phyloP scores from a whole-genome alignment of 2,329 filamentous ascomycete species.

The Verticillium zaregamsianum region DNA sequence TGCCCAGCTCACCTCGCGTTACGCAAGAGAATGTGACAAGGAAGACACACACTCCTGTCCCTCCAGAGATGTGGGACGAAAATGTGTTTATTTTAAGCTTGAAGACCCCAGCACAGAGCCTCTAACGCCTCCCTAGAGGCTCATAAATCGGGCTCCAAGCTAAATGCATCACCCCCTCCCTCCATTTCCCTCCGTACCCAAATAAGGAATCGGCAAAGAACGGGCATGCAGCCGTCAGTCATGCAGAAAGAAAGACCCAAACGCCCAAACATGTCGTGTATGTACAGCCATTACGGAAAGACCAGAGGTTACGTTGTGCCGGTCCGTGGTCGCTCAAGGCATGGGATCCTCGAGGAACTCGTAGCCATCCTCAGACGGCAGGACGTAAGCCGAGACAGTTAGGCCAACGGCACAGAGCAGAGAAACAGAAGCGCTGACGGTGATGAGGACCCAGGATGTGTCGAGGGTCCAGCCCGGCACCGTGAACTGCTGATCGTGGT shows the following conservation, averaged over 20 bases:
- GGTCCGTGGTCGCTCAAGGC: background rate
- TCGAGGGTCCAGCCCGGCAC: conserved; percentile 76
- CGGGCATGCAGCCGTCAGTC: background rate
- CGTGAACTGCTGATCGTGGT: conserved; percentile 79
- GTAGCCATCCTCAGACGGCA: conserved; percentile 82
- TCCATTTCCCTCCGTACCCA: no score
- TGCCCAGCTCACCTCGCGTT: background rate
- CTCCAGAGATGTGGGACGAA: no score
- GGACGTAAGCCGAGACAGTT: conserved; percentile 59
- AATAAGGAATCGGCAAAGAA: background rate
- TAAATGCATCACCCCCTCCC: no score
- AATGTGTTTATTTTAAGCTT: no score
- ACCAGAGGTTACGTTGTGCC: background rate
- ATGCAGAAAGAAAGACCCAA: background rate
- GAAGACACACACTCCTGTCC: no score
- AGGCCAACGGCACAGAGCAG: conserved; percentile 55
- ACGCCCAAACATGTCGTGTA: conserved; percentile 2
- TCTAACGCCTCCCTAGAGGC: no score
- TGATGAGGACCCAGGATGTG: conserved; percentile 70
- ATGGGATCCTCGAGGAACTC: conserved; percentile 56
- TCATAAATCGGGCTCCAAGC: no score
- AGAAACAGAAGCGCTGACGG: conserved; percentile 49
- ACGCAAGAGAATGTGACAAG: background rate
- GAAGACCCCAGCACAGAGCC: no score
- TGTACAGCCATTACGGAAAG: background rate